Percentiles rank a stretch among this genome's conserved stretches.
Evolutionary conservation across 257 asterid species (phyloP).

Genomic region (Primulina huaijiensis): DNA sequence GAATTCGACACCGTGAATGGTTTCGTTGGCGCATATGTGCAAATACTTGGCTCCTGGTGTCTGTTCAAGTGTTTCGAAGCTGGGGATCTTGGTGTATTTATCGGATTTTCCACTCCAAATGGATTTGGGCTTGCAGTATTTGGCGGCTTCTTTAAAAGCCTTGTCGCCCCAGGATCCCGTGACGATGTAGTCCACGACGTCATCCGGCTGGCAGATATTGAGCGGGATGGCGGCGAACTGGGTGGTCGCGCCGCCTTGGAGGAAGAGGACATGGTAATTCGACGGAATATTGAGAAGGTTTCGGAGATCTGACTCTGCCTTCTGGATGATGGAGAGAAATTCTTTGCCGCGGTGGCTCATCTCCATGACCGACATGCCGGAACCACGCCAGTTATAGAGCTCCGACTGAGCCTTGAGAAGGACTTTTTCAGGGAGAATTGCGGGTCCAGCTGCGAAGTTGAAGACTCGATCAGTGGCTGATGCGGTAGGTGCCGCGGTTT

Average conservation of each 20-base stretch:
- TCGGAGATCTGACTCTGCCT: conserved; percentile 88
- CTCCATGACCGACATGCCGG: conserved; percentile 97
- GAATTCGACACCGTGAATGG: conserved; percentile 95
- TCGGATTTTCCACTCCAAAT: conserved; percentile 86
- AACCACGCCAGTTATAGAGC: conserved; percentile 76
- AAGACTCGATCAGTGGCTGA: conserved; percentile 70
- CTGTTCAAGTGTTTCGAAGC: conserved; percentile 54
- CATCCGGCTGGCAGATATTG: conserved; percentile 58
- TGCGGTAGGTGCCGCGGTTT: conserved; percentile 37
- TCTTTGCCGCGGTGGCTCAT: conserved; percentile 98
- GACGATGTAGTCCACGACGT: conserved; percentile 66
- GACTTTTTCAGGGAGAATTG: conserved; percentile 81
- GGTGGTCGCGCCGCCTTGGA: conserved; percentile 98
- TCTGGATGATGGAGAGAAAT: conserved; percentile 76
- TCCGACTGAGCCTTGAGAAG: conserved; percentile 81
- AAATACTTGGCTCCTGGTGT: conserved; percentile 62
- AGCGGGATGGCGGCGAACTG: conserved; percentile 87
- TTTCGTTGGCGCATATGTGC: conserved; percentile 88
- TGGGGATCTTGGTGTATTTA: conserved; percentile 72
- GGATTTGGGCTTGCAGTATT: conserved; percentile 61
- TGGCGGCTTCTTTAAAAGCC: conserved; percentile 71
- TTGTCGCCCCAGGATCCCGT: conserved; percentile 99
- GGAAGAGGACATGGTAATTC: conserved; percentile 79
- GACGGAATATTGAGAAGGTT: conserved; percentile 57
- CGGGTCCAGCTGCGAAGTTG: conserved; percentile 98